Base-by-base conservation (phyloP, 78 protist species). In the Dictyostelium firmibasis region DNA sequence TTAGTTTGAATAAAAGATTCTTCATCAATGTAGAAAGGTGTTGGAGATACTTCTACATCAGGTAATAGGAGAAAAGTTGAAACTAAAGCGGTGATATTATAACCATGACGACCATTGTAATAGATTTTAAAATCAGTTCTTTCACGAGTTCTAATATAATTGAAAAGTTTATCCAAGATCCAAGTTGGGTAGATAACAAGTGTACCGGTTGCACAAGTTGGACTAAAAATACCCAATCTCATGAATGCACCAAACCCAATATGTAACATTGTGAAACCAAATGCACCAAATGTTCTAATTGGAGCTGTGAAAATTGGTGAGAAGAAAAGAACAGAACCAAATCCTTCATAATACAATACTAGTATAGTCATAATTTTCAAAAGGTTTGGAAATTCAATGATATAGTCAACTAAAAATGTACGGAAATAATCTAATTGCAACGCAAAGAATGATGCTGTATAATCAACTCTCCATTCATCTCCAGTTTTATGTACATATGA, bases 401-500 rank as follows among this genome's bases (percentile, higher is more conserved):
- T 62, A 25, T 60, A 72, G 35, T 91, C 95, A 23, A 84, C 95
- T 7, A 69, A 8, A 57, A 69, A 50, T 25, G 89, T 91, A 70
- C 95, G 76, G 44, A 91, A 91, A 69, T 77, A 91, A 60, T 91
- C 95, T 16, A 91, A 60, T 27, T 91, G 60, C 25, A 91, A 41
- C 3, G 95, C 95, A 60, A 33, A 83, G 3, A 20, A 91, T 9
- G 89, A 67, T 9, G 95, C 95, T 31, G 95, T 82, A n/a, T 50
- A 50, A 76, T 91, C 95, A 6, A 38, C 36, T 84, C 92, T 81
- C 95, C 95, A 91, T 84, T 91, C 95, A 76, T 91, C 92, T 35
- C 95, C 95, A 72, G 95, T 84, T 60, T 91, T 91, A 57, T 91
- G 95, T 6, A 84, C 35, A 76, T 84, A 83, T 20, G 95, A 91